Conservation (phyloP, 495 filamentous ascomycete genomes). For the Articulospora tetracladia region DNA sequence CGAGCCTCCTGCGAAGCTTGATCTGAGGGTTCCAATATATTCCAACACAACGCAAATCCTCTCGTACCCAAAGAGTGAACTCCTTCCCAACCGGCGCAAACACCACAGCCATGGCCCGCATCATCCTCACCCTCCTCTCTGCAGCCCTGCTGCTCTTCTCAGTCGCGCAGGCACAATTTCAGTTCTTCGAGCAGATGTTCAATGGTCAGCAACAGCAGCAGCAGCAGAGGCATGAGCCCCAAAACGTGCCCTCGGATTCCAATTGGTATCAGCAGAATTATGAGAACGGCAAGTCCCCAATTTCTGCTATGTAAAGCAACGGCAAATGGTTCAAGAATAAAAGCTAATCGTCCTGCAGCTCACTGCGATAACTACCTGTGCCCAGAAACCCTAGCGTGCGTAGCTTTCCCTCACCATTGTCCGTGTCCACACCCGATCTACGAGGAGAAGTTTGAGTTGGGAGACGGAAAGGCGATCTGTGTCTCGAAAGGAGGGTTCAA, state of each 20-base stretch:
- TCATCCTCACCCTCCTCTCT: conserved; percentile 19
- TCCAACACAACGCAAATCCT: not conserved
- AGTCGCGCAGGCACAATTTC: conserved; percentile 66
- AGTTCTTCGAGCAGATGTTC: conserved; percentile 82
- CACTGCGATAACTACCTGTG: conserved; percentile 90
- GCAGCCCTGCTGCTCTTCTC: conserved; percentile 42
- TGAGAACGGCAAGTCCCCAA: conserved; percentile 45
- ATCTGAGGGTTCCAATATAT: not conserved
- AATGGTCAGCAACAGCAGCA: conserved; percentile 54
- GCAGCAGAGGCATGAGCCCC: conserved; percentile 48
- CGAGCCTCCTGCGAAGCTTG: not conserved
- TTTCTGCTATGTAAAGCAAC: not conserved
- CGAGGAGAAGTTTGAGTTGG: conserved; percentile 87
- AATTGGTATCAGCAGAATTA: conserved; percentile 71
- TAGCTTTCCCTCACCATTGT: conserved; percentile 91
- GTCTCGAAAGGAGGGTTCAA: conserved; percentile 79
- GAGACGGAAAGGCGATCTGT: conserved; percentile 77
- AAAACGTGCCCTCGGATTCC: conserved; percentile 78
- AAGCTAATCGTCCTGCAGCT: conserved; percentile 36
- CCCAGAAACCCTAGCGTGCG: conserved; percentile 84
- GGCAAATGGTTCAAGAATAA: not conserved
- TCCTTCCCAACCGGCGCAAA: not conserved
- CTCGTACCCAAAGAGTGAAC: not conserved
- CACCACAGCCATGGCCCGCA: conserved; percentile 18
- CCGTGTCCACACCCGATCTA: conserved; percentile 77